Evolutionary conservation across 495 filamentous ascomycete genomes (phyloP).

Genomic region (Lepidopterella palustris): DNA sequence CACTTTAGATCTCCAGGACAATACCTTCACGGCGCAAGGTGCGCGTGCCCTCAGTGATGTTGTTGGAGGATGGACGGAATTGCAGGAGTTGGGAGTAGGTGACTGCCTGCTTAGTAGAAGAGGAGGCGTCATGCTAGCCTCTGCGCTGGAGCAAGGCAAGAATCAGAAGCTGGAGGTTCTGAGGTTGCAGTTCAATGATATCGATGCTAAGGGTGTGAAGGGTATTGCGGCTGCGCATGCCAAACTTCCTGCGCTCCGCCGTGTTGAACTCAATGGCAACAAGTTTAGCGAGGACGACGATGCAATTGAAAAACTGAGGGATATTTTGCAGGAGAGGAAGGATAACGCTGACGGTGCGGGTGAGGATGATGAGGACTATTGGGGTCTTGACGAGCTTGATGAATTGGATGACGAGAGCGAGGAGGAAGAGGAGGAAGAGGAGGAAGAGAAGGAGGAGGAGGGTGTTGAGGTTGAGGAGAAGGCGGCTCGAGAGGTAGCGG

Average conservation of each 20-base stretch:
- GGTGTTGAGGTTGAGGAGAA: constrained; percentile 49
- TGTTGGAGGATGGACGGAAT: constrained; percentile 62
- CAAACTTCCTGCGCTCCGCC: constrained; percentile 63
- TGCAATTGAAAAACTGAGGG: constrained; percentile 47
- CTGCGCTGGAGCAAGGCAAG: constrained; percentile 64
- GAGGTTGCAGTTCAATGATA: constrained; percentile 90
- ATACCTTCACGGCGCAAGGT: constrained; percentile 83
- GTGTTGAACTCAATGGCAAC: constrained; percentile 93
- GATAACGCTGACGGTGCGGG: constrained; percentile 57
- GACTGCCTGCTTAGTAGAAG: constrained; percentile 80
- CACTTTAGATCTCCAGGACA: constrained; percentile 89
- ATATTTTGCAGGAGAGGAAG: constrained; percentile 48
- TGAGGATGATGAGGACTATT: constrained; percentile 51
- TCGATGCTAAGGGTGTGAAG: constrained; percentile 65
- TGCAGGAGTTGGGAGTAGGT: constrained; percentile 79
- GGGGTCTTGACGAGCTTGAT: constrained; percentile 79
- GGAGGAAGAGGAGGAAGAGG: constrained; percentile 48
- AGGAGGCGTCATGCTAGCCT: constrained; percentile 65
- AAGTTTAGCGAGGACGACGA: constrained; percentile 83
- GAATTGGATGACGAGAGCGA: constrained; percentile 77
- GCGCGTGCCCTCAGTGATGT: constrained; percentile 72
- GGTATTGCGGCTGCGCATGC: constrained; percentile 55
- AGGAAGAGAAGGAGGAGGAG: constrained; percentile 52
- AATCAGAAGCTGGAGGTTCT: constrained; percentile 73
- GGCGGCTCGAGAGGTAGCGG: constrained; percentile 53